Evolutionary conservation across 495 filamentous ascomycete species (phyloP).

Genomic region (Penicillium verhagenii): DNA sequence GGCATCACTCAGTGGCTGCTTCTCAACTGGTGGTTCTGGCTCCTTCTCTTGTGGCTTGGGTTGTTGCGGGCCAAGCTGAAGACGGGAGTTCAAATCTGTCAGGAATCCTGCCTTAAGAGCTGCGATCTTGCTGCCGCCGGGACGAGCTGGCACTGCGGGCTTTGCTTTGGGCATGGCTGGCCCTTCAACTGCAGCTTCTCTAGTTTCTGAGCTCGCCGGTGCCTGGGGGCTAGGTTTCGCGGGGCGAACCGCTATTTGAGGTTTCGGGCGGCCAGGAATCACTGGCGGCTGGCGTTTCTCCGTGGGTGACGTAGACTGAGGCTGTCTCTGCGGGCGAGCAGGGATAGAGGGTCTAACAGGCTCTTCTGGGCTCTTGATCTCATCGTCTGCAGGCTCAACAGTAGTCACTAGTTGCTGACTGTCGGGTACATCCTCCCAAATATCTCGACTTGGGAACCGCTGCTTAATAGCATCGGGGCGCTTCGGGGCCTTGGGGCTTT

Average conservation of each 20-base stretch:
- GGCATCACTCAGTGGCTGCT: slow-evolving; percentile 77
- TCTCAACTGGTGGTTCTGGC: slow-evolving; percentile 62
- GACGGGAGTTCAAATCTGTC: slow-evolving; percentile 80
- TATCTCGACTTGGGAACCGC: slow-evolving; percentile 89
- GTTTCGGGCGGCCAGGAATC: slow-evolving; percentile 75
- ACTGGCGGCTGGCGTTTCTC: slow-evolving; percentile 52
- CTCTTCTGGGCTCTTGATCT: slow-evolving; percentile 40
- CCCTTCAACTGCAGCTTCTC: slow-evolving; percentile 30
- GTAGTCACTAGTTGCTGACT: slow-evolving; percentile 78
- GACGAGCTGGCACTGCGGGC: slow-evolving; percentile 77
- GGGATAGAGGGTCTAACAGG: slow-evolving; percentile 45
- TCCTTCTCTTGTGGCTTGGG: slow-evolving; percentile 67
- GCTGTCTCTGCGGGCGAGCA: slow-evolving; percentile 38
- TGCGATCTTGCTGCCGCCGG: slow-evolving; percentile 79
- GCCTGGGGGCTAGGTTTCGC: slow-evolving; percentile 48
- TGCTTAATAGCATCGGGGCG: slow-evolving; percentile 57
- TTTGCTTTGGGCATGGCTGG: slow-evolving; percentile 55
- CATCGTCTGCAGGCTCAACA: slow-evolving; percentile 60
- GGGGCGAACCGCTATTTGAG: slow-evolving; percentile 71
- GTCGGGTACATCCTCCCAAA: slow-evolving; percentile 95
- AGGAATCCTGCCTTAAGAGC: slow-evolving; percentile 88
- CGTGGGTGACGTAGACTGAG: slow-evolving; percentile 42
- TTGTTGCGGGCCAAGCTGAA: slow-evolving; percentile 77
- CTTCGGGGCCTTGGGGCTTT: slow-evolving; percentile 39
- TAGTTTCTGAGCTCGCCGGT: slow-evolving; percentile 20